Base-by-base conservation (phyloP, 805 yeast genomes). In the Soucietia sequanensis region DNA sequence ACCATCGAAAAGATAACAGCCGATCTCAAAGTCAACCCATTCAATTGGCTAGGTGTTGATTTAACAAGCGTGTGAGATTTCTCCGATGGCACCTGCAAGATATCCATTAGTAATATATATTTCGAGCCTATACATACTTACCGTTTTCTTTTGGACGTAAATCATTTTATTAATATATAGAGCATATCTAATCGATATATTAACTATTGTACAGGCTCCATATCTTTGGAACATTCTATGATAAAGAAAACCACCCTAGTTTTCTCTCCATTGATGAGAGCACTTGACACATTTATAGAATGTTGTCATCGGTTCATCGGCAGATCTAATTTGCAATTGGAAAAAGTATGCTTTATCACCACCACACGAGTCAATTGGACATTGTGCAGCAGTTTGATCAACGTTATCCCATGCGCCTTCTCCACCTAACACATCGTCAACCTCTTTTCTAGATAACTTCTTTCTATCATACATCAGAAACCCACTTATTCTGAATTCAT, bases 251-350 rank as follows among this genome's bases (percentile, higher is more conserved):
- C n/a, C 29, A 11, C 12, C 35, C 55, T 49, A 93, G 53, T 93
- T 93, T 52, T 93, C 99, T 65, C 96, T 84, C 99, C 99, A 93
- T 63, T 91, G 95, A 55, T 88, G 76, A 32, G 87, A 86, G 69
- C 99, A 93, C 43, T 79, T 82, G 23, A 89, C 89, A 68, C 99
- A 93, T 61, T 91, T 89, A 61, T 87, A 91, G 59, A 93, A 93
- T 2, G 98, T 91, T 0, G 99, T 93, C 98, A 93, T 93, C 16
- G 99, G 99, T 68, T 93, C 99, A 74, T 93, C 99, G 2, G 99
- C 99, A 42, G 95, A 85, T 62, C 99, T 75, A 53, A 93, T 93
- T 62, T 93, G 99, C 40, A 93, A 69, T 65, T 93, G 98, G 75
- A 90, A 93, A 71, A 87, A 93, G 63, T 93, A 93, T 0, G 99